Conservation (phyloP, 768 basidiomycete species). For the Suillus discolor region DNA sequence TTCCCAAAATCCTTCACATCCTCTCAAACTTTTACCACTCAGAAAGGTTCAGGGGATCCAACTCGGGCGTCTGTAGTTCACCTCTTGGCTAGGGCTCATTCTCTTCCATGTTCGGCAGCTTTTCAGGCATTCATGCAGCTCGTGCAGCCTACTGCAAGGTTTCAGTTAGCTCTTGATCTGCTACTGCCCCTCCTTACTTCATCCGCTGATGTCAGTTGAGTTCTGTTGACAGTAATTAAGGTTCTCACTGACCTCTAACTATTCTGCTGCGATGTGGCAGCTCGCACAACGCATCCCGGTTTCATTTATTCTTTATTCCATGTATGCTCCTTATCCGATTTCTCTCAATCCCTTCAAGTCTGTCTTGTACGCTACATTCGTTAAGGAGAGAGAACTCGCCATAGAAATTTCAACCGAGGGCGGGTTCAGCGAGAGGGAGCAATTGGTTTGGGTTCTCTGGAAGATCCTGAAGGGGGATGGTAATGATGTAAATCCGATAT, state of each 20-base stretch:
- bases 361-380: constrained; percentile 65
- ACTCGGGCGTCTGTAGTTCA: constrained; percentile 67
- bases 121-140: constrained; percentile 76
- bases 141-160: constrained; percentile 74
- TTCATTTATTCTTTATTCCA: constrained; percentile 76
- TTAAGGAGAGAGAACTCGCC: constrained; percentile 68
- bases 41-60: constrained; percentile 41
- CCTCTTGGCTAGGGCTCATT: constrained; percentile 64
- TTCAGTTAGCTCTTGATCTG: constrained; percentile 84
- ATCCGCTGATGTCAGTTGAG: constrained; percentile 53
- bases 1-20: constrained; percentile 34
- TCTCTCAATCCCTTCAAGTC: constrained; percentile 83
- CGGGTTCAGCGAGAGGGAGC: constrained; percentile 64
- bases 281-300: constrained; percentile 75
- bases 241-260: constrained; percentile 18
- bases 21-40: constrained; percentile 33
- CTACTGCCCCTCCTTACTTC: constrained; percentile 70
- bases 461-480: constrained; percentile 85
- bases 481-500: constrained; percentile 56
- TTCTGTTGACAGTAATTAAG: constrained; percentile 10
- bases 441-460: constrained; percentile 86
- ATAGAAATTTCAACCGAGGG: constrained; percentile 47
- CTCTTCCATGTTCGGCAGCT: constrained; percentile 75
- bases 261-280: constrained; percentile 36
- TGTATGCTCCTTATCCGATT: constrained; percentile 81